Percentiles rank a stretch among this genome's conserved stretches.
Evolutionary conservation across 2,329 filamentous ascomycete species (phyloP).

Genomic region (Phaeosphaeria sp.): DNA sequence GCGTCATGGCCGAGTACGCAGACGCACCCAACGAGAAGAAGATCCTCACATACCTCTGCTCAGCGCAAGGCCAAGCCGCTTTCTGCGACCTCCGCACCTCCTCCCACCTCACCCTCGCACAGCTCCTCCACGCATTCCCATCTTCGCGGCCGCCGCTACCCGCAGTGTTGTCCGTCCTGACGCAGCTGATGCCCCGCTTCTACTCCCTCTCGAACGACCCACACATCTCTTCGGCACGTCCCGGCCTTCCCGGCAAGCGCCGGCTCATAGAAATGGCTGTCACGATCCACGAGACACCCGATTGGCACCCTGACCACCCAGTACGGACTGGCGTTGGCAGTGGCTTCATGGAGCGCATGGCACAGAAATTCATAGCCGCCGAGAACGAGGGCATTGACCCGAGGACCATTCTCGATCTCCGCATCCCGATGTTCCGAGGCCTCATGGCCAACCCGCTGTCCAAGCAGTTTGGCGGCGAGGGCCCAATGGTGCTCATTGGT

Average conservation of each 20-base stretch:
- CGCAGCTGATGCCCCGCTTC: constrained; percentile 94
- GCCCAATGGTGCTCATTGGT: constrained; percentile 96
- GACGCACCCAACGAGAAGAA: constrained; percentile 83
- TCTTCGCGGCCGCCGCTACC: constrained; percentile 89
- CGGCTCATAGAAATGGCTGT: constrained; percentile 96
- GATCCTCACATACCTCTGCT: constrained; percentile 83
- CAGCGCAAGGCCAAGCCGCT: constrained; percentile 85
- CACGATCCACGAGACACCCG: constrained; percentile 83
- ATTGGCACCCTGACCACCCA: constrained; percentile 71
- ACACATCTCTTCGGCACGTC: constrained; percentile 74
- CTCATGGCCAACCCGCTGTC: constrained; percentile 97
- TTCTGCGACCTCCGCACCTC: constrained; percentile 94
- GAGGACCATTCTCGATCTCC: constrained; percentile 64
- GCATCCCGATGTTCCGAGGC: constrained; percentile 96
- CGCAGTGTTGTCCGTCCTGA: constrained; percentile 77
- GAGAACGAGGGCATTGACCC: constrained; percentile 63
- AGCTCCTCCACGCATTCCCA: constrained; percentile 90
- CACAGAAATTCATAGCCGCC: constrained; percentile 72
- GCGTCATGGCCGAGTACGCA: constrained; percentile 85
- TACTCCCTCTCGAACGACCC: constrained; percentile 98
- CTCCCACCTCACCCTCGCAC: constrained; percentile 80
- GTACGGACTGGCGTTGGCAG: constrained; percentile 85
- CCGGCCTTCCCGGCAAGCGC: constrained; percentile 70
- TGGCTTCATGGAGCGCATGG: constrained; percentile 90
- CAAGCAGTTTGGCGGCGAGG: constrained; percentile 88